Percentiles rank a stretch among this genome's conserved stretches.
These are phyloP conservation scores for Populus tomentosa DNA, from an alignment of 441 rosid genomes.

Conservation along the genomic window DNA sequence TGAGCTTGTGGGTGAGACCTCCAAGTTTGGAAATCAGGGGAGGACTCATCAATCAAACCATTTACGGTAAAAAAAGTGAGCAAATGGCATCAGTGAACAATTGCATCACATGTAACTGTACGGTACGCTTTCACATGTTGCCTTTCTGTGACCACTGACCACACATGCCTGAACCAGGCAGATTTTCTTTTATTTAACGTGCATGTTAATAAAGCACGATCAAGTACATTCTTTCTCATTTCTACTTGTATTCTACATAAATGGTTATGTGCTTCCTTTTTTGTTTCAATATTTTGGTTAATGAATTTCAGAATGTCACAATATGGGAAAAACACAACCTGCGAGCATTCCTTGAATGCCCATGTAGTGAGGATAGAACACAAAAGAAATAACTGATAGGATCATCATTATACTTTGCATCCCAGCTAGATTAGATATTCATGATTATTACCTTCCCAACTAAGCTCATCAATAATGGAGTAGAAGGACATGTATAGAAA, in stretches of 20 bases:
- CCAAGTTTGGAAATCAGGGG: constrained; percentile 30
- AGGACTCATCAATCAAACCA: constrained; percentile 14
- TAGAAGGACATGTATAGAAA: no score
- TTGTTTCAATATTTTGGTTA: constrained; percentile 2
- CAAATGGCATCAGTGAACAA: background rate
- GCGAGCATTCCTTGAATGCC: no score
- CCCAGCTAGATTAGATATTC: no score
- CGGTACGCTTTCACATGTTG: constrained; percentile 15
- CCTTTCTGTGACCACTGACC: constrained; percentile 11
- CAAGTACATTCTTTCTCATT: background rate
- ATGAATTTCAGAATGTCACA: constrained; percentile 20
- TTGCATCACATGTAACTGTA: background rate
- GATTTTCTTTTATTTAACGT: background rate
- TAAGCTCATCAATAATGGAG: no score
- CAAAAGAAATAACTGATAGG: no score
- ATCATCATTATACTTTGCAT: no score
- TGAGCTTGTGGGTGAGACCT: constrained; percentile 23
- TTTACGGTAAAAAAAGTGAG: constrained; percentile 4
- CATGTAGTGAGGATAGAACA: no score
- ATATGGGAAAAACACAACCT: no score
- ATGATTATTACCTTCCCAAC: no score
- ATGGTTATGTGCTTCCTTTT: no score
- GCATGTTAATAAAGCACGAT: background rate
- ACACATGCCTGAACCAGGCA: constrained; percentile 6
- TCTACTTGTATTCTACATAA: background rate